Percentiles rank a stretch among this genome's conserved stretches.
Evolutionary conservation across 2,329 filamentous ascomycete species (phyloP).

Genomic region (Botrytis elliptica): DNA sequence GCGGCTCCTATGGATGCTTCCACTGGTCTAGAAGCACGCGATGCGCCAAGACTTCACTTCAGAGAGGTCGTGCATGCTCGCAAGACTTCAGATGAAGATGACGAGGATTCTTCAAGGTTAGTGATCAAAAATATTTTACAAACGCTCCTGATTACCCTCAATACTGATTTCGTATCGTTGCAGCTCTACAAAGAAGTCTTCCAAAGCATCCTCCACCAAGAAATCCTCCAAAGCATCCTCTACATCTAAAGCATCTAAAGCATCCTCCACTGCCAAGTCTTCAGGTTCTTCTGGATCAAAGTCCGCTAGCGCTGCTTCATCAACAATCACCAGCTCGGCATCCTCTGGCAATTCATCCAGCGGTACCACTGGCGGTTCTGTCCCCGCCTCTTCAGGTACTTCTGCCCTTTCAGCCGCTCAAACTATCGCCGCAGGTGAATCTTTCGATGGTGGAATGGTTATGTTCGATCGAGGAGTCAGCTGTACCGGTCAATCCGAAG

Average conservation of each 20-base stretch:
- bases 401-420: slow-evolving; percentile 44
- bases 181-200: not conserved
- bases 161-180: not conserved
- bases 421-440: slow-evolving; percentile 45
- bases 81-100: slow-evolving; percentile 1
- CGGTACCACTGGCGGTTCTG: not conserved
- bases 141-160: not conserved
- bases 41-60: not conserved
- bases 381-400: slow-evolving; percentile 40
- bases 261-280: not conserved
- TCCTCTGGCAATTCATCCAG: not conserved
- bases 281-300: not conserved
- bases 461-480: slow-evolving; percentile 45
- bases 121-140: not conserved
- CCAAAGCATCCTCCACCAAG: not conserved
- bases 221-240: not conserved
- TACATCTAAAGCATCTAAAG: not conserved
- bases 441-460: slow-evolving; percentile 49
- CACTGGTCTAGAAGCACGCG: not conserved
- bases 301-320: not conserved
- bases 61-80: not conserved
- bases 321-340: not conserved
- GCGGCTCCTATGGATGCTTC: not conserved
- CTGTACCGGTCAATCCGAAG: slow-evolving; percentile 46
- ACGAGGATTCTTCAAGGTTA: not conserved